These are phyloP conservation scores for Sporobolomyces phaffii DNA, from an alignment of 768 basidiomycete genomes.

Conservation along the genomic window DNA sequence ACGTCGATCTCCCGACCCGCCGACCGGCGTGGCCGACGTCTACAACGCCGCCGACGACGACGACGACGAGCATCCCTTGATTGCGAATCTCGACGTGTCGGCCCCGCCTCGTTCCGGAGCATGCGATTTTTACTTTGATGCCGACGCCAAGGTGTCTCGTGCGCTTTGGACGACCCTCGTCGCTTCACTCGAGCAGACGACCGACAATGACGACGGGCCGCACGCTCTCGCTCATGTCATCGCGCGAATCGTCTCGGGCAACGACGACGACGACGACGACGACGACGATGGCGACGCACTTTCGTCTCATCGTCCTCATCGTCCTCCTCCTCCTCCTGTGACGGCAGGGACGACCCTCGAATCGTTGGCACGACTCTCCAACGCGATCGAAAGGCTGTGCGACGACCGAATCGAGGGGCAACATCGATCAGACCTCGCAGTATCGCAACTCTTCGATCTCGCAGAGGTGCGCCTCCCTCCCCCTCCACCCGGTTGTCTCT, in stretches of 20 bases:
- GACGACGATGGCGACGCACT: too few relatives aligned
- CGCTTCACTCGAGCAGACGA: neutral
- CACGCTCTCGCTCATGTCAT: neutral
- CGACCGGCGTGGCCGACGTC: too few relatives aligned
- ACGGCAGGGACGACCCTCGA: neutral
- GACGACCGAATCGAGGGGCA: neutral
- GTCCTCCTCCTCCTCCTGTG: neutral
- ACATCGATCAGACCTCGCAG: neutral
- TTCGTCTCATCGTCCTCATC: too few relatives aligned
- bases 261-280: neutral
- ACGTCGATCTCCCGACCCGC: too few relatives aligned
- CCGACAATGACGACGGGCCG: neutral
- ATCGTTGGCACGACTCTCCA: neutral
- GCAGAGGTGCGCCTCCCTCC: neutral
- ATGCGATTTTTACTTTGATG: slow-evolving; percentile 24
- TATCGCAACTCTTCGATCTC: neutral
- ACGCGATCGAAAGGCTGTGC: neutral
- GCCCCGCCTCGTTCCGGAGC: neutral
- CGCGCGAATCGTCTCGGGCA: neutral
- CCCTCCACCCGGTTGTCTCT: too few relatives aligned
- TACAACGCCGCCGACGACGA: too few relatives aligned
- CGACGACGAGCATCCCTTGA: slow-evolving; percentile 7
- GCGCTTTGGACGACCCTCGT: slow-evolving; percentile 11
- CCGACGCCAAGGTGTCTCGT: slow-evolving; percentile 29
- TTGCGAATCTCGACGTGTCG: too few relatives aligned